Evolutionary conservation across 2,329 filamentous ascomycete species (phyloP), one percentile per base, ranked within the genome.

Genomic region (Trichoderma endophyticum): DNA sequence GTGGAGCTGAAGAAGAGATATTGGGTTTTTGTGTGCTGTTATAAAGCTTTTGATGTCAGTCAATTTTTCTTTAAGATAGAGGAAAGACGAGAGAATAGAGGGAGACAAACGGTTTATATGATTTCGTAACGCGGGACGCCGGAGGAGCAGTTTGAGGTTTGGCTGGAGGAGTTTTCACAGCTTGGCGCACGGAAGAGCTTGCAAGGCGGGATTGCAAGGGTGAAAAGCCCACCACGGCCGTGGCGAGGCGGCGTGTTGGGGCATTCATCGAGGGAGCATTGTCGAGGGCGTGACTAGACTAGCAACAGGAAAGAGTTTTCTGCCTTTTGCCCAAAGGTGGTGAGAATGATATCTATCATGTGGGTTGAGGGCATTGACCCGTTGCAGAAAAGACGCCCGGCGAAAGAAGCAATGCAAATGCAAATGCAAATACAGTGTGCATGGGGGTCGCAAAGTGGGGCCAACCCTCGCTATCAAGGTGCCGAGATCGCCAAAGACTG

Each of bases 81-180:
- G 8, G 72, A 26, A 14, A 74, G 8, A 36, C 6, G 18, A 21
- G 26, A 2, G 24, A 34, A 48, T 24, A 15, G 12, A 4, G 18
- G 12, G 48, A 63, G 57, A 68, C 75, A 48, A 76, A 82, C 80
- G 79, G 77, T 71, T 80, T 81, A 73, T 78, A 80, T 32, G 75
- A 74, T 65, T 71, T 78, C 18, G 75, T 71, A 26, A 77, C 75
- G 64, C 75, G 77, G 34, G 78, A 74, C 30, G 74, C 74, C 56
- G 75, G 66, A 70, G 72, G 18, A 39, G 56, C 59, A 36, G 68
- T 21, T 14, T 68, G 26, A 26, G 26, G 14, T 48, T 48, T 48
- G 26, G 43, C 57, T 28, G 64, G 54, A 71, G 70, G 70, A 32
- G 73, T 72, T 66, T 75, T 78, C 62, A 73, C 68, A 43, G 73